These are phyloP conservation scores for Xylariaceae sp. DNA, from an alignment of 2,329 filamentous ascomycete genomes.

Conservation along the genomic window DNA sequence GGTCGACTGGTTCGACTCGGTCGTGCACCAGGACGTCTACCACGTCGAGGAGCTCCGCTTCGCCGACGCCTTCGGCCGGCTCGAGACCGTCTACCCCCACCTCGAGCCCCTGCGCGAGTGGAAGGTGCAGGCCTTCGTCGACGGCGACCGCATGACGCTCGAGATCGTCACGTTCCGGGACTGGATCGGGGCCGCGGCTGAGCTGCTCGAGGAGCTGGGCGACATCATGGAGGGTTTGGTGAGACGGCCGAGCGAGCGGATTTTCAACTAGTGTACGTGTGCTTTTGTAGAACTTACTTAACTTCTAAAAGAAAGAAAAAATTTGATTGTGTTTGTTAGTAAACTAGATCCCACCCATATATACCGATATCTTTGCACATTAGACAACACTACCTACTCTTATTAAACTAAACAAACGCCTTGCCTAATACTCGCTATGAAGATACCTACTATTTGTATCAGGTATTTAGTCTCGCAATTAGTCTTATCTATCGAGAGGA, in stretches of 20 bases:
- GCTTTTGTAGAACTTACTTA: no score
- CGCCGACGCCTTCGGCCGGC: conserved; percentile 41
- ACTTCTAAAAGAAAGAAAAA: no score
- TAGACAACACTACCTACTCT: no score
- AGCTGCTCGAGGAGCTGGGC: conserved; percentile 54
- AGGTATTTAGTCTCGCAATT: neutral
- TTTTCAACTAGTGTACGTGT: conserved; percentile 38
- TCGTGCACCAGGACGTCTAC: conserved; percentile 62
- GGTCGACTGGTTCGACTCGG: conserved; percentile 54
- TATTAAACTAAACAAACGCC: no score
- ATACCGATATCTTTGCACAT: no score
- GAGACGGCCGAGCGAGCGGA: conserved; percentile 34
- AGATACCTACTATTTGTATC: neutral
- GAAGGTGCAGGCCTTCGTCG: conserved; percentile 64
- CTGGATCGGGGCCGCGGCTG: conserved; percentile 55
- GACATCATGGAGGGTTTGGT: conserved; percentile 46
- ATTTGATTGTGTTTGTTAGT: neutral
- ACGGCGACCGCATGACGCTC: conserved; percentile 53
- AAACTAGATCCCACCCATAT: no score
- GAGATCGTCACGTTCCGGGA: conserved; percentile 64
- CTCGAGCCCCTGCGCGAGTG: conserved; percentile 58
- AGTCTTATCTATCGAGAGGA: no score
- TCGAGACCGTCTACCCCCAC: conserved; percentile 63
- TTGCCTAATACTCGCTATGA: no score
- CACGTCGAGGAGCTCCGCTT: conserved; percentile 60